phyloP scores from a whole-genome alignment of 106 monocot genomes.

The Gastrodia elata region DNA sequence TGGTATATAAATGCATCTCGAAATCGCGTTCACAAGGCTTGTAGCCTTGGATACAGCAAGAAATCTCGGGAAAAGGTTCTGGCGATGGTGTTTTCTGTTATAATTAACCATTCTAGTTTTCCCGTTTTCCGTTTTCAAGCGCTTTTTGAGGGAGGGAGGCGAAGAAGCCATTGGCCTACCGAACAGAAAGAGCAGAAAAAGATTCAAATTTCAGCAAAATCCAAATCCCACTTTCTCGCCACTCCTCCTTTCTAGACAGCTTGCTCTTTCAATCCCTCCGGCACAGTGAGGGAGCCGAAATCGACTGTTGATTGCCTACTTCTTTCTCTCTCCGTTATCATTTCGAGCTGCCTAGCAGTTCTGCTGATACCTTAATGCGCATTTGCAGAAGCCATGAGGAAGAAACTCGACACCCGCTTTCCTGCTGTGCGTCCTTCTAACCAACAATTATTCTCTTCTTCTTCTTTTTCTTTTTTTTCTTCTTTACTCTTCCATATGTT shows the following conservation, averaged over 20 bases:
- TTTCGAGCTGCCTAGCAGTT: not conserved
- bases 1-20: too few species aligned
- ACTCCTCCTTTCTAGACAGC: not conserved
- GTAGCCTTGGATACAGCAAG: not conserved
- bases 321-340: not conserved
- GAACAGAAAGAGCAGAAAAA: not conserved
- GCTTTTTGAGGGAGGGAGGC: constrained; percentile 2
- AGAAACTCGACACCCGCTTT: constrained; percentile 84
- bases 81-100: not conserved
- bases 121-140: not conserved
- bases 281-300: not conserved
- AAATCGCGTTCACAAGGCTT: not conserved
- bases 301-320: not conserved
- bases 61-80: not conserved
- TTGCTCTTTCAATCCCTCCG: not conserved
- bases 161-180: not conserved
- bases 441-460: not conserved
- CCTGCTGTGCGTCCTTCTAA: constrained; percentile 40
- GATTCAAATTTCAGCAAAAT: not conserved
- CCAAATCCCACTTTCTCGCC: not conserved
- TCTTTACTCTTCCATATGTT: too few species aligned
- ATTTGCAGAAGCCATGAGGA: constrained; percentile 37
- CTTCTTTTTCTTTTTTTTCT: not conserved
- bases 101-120: not conserved
- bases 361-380: not conserved